Base-by-base conservation (phyloP, 129 eudicot species). In the Solidago caesia region DNA sequence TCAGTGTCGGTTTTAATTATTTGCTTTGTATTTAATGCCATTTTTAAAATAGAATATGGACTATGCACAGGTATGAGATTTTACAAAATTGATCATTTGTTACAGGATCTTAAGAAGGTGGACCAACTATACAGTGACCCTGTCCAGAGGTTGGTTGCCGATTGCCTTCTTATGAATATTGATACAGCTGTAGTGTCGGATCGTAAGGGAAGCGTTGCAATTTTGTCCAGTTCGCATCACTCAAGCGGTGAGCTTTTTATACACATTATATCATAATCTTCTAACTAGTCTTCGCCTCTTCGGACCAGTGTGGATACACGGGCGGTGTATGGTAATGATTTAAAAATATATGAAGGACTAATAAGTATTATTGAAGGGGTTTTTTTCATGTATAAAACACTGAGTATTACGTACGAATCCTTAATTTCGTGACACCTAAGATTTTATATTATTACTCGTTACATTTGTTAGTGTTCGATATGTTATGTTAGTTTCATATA, bases 41-140 rank as follows among this genome's bases (percentile, higher is more conserved):
- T 25, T 12, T 45, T 15, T 64, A 27, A 1, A 21, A 13, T 47
- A 29, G 46, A 33, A 26, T 42, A 73, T 26, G 8, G 10, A 71
- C 25, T 63, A 21, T 68, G 11, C 7, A 41, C 53, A 46, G 41
- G 21, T 44, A 15, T 16, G 46, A 16, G 57, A 67, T 67, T 66
- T 46, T 43, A 39, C 0, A 16, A 16, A 55, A 33, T 33, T 75
- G 29, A 46, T 76, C 39, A 68, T 25, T 53, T 81, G 46, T 59
- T 65, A 56, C 77, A 91, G 98, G 98, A 94, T 29, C 72, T 91
- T 8, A 87, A 72, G 79, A 94, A 94, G 75, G 89, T 94, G 80
- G 98, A 94, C 78, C 97, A 86, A 76, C 72, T 94, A 25, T 88
- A 85, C 71, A 84, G 96, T 81, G 98, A 94, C 76, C 98, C 98